Evolutionary conservation across 1,284 basidiomycete genomes (phyloP).

Genomic region (Melampsora larici-populina): DNA sequence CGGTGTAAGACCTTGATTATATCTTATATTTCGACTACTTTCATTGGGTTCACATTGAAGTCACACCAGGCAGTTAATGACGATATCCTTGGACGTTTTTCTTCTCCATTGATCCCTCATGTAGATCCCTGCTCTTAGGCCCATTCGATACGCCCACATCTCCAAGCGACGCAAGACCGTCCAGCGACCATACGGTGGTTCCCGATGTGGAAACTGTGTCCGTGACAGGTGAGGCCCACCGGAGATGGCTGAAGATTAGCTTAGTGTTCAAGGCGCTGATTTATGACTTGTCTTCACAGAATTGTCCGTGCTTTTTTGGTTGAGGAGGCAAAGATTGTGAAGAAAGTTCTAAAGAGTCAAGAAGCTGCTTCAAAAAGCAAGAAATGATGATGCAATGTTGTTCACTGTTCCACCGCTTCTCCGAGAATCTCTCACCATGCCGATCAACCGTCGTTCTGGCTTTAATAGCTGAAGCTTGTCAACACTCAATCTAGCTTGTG

Average conservation of each 20-base stretch:
- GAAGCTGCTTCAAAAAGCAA: conserved; percentile 30
- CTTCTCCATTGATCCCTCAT: background rate
- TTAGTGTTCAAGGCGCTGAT: background rate
- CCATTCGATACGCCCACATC: conserved; percentile 80
- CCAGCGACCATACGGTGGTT: conserved; percentile 88
- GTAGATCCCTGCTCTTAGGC: conserved; percentile 76
- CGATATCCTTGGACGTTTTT: background rate
- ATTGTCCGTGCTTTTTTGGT: conserved; percentile 98
- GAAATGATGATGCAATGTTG: conserved; percentile 16
- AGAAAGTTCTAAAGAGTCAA: conserved; percentile 95
- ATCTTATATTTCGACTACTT: background rate
- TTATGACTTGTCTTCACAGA: conserved; percentile 56
- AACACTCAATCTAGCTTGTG: too few species aligned
- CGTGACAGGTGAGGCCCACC: conserved; percentile 71
- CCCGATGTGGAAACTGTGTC: conserved; percentile 86
- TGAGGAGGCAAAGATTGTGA: conserved; percentile 99
- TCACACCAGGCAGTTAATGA: background rate
- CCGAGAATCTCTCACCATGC: too few species aligned
- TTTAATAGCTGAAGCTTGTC: too few species aligned
- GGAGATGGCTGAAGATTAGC: background rate
- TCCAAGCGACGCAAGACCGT: conserved; percentile 95
- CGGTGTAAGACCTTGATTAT: conserved; percentile 58
- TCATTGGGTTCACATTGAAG: background rate
- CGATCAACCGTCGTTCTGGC: too few species aligned
- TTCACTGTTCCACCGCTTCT: too few species aligned